phyloP scores from a whole-genome alignment of 2,329 filamentous ascomycete genomes.

The Fusarium multiceps region DNA sequence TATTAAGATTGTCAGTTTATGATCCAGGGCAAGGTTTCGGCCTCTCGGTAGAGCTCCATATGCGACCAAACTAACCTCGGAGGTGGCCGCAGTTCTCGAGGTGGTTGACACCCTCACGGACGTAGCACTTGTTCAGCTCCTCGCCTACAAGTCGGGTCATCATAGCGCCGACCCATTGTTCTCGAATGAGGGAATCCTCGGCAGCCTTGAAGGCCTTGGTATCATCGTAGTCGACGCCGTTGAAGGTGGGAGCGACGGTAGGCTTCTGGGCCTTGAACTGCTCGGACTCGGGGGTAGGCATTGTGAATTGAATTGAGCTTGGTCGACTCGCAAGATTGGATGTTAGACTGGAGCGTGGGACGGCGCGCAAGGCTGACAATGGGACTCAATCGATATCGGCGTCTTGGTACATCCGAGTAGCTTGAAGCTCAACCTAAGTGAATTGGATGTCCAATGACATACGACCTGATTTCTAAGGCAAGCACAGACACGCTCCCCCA shows the following conservation, averaged over 20 bases:
- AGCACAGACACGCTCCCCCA: slow-evolving; percentile 15
- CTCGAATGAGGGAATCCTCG: slow-evolving; percentile 83
- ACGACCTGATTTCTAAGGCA: slow-evolving; percentile 50
- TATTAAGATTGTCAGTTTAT: slow-evolving; percentile 51
- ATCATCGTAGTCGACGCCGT: slow-evolving; percentile 88
- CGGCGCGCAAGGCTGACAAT: slow-evolving; percentile 31
- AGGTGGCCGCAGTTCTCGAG: slow-evolving; percentile 86
- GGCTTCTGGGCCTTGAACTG: slow-evolving; percentile 88
- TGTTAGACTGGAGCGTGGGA: slow-evolving; percentile 22
- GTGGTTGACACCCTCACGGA: slow-evolving; percentile 85
- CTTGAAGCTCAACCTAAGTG: slow-evolving; percentile 46
- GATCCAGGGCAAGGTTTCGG: background rate
- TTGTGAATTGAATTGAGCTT: slow-evolving; percentile 53
- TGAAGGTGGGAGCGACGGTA: slow-evolving; percentile 82
- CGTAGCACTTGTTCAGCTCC: slow-evolving; percentile 88
- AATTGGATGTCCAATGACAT: slow-evolving; percentile 41
- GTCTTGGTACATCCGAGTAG: slow-evolving; percentile 40
- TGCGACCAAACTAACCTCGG: slow-evolving; percentile 71
- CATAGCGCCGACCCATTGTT: slow-evolving; percentile 92
- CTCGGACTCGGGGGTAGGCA: slow-evolving; percentile 86
- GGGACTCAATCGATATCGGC: slow-evolving; percentile 41
- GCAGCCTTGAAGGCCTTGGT: slow-evolving; percentile 83
- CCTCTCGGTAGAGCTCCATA: slow-evolving; percentile 5
- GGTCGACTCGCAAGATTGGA: slow-evolving; percentile 14
- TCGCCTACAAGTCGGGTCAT: slow-evolving; percentile 85